Conservation (phyloP, 2,329 filamentous ascomycete genomes). For the Paecilomyces sp. region DNA sequence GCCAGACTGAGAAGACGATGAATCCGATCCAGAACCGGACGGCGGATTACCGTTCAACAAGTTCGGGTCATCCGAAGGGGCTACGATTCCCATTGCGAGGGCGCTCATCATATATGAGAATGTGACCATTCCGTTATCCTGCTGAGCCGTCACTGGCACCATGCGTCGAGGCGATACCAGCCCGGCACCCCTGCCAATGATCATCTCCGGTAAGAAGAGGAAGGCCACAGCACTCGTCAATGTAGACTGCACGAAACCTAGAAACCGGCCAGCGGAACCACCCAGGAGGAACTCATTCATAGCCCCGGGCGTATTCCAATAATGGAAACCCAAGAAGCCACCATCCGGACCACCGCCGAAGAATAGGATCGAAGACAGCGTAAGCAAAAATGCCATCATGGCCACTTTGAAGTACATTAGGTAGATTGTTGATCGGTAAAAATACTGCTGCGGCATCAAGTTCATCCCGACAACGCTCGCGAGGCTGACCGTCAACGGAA, state of each 20-base stretch:
- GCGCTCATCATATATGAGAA: slow-evolving; percentile 55
- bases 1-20: not conserved
- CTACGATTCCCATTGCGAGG: slow-evolving; percentile 55
- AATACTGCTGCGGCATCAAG: slow-evolving; percentile 41
- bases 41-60: slow-evolving; percentile 51
- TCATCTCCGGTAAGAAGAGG: slow-evolving; percentile 49
- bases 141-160: slow-evolving; percentile 50
- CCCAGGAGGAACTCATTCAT: slow-evolving; percentile 42
- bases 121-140: slow-evolving; percentile 56
- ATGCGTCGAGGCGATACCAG: slow-evolving; percentile 53
- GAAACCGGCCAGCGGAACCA: slow-evolving; percentile 44
- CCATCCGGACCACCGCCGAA: slow-evolving; percentile 49
- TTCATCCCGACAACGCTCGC: slow-evolving; percentile 49
- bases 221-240: slow-evolving; percentile 49
- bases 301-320: slow-evolving; percentile 43
- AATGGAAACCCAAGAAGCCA: slow-evolving; percentile 46
- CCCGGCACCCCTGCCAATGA: slow-evolving; percentile 52
- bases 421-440: slow-evolving; percentile 50
- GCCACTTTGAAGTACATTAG: slow-evolving; percentile 47
- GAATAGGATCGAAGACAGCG: slow-evolving; percentile 49
- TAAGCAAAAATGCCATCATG: slow-evolving; percentile 44
- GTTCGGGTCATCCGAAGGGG: slow-evolving; percentile 45
- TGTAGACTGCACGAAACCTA: slow-evolving; percentile 44
- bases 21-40: slow-evolving; percentile 16
- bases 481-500: slow-evolving; percentile 52